These are phyloP conservation scores for Metarhizium anisopliae DNA, from an alignment of 2,329 filamentous ascomycete species.

Conservation along the genomic window DNA sequence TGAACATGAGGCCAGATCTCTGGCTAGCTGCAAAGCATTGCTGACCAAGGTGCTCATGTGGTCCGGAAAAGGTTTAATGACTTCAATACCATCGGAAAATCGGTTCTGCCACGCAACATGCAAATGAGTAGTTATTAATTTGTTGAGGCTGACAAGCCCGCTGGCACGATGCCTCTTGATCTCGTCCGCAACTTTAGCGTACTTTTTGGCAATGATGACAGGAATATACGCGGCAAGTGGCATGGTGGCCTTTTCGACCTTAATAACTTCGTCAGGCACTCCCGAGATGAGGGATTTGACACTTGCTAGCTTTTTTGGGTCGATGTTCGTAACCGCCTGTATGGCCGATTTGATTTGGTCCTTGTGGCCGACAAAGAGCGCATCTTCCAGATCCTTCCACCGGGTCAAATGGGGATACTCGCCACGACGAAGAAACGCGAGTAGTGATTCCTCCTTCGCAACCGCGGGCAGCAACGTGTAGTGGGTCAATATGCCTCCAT, in stretches of 20 bases:
- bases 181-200: slow-evolving; percentile 56
- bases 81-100: slow-evolving; percentile 67
- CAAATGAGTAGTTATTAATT: slow-evolving; percentile 75
- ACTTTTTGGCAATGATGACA: slow-evolving; percentile 53
- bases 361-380: slow-evolving; percentile 64
- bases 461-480: slow-evolving; percentile 82
- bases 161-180: slow-evolving; percentile 46
- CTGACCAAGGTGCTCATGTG: slow-evolving; percentile 66
- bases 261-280: slow-evolving; percentile 50
- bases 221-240: slow-evolving; percentile 72
- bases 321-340: slow-evolving; percentile 41
- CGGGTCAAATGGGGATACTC: slow-evolving; percentile 65
- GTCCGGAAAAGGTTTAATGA: slow-evolving; percentile 70
- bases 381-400: slow-evolving; percentile 63
- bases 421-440: slow-evolving; percentile 66
- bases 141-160: slow-evolving; percentile 58
- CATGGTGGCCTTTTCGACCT: slow-evolving; percentile 53
- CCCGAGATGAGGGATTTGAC: slow-evolving; percentile 56
- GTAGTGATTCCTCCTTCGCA: slow-evolving; percentile 58
- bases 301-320: slow-evolving; percentile 42
- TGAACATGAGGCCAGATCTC: slow-evolving; percentile 67
- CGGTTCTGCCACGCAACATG: slow-evolving; percentile 76
- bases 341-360: slow-evolving; percentile 54
- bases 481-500: slow-evolving; percentile 70
- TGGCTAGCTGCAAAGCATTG: slow-evolving; percentile 63